Evolutionary conservation across 2,329 filamentous ascomycete species (phyloP).

Genomic region (Setomelanomma holmii): DNA sequence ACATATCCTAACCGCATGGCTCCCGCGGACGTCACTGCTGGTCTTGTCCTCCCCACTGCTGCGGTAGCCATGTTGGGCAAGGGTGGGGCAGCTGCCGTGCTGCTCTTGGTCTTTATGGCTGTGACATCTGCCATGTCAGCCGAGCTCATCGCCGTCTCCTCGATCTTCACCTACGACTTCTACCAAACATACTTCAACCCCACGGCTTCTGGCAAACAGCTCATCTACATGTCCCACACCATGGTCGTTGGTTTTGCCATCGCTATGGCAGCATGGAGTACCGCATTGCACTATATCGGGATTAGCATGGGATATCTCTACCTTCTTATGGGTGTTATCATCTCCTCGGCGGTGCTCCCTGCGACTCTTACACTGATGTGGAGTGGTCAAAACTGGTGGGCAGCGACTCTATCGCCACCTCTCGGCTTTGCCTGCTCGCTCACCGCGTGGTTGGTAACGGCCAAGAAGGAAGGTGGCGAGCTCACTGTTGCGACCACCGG

Average conservation of each 20-base stretch:
- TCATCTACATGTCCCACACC: slow-evolving; percentile 81
- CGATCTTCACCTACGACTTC: slow-evolving; percentile 87
- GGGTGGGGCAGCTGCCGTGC: slow-evolving; percentile 78
- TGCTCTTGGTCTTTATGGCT: slow-evolving; percentile 88
- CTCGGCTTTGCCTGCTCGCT: slow-evolving; percentile 73
- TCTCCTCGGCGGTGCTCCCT: slow-evolving; percentile 83
- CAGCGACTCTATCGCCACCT: slow-evolving; percentile 72
- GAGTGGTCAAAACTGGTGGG: slow-evolving; percentile 78
- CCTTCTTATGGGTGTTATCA: slow-evolving; percentile 89
- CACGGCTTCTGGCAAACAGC: slow-evolving; percentile 71
- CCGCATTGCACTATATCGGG: slow-evolving; percentile 68
- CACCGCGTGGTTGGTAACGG: slow-evolving; percentile 79
- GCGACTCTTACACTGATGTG: slow-evolving; percentile 82
- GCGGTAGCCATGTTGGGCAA: slow-evolving; percentile 83
- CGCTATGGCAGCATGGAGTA: slow-evolving; percentile 79
- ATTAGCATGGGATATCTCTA: slow-evolving; percentile 91
- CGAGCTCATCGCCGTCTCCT: slow-evolving; percentile 85
- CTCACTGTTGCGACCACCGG: slow-evolving; percentile 79
- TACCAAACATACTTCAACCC: slow-evolving; percentile 90
- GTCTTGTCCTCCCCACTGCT: slow-evolving; percentile 83
- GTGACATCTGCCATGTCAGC: slow-evolving; percentile 85
- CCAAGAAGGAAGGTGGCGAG: slow-evolving; percentile 71
- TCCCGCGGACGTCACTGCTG: slow-evolving; percentile 77
- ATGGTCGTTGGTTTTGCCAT: slow-evolving; percentile 77
- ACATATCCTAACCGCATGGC: slow-evolving; percentile 76